These are phyloP conservation scores for Zancudomyces culisetae DNA, from an alignment of 371 early-diverging fungal genomes.

Conservation along the genomic window DNA sequence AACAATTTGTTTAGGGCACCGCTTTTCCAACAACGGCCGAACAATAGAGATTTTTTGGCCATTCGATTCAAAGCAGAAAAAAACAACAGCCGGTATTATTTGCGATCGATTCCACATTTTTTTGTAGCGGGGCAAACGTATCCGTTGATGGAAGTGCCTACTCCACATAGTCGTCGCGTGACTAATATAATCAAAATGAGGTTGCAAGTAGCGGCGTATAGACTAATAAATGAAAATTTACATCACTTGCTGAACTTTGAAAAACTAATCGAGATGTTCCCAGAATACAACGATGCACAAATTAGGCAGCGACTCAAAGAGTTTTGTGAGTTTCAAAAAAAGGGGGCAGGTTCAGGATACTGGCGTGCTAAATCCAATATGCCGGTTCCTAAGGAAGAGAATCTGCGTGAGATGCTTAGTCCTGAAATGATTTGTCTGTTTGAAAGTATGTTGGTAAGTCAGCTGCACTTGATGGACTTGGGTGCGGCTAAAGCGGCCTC, in stretches of 20 bases:
- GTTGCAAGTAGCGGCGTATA: constrained; percentile 77
- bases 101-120: constrained; percentile 67
- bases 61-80: too few species aligned
- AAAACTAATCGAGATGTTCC: constrained; percentile 55
- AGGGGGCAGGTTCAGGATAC: constrained; percentile 77
- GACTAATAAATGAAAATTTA: constrained; percentile 64
- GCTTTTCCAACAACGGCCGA: constrained; percentile 44
- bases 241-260: constrained; percentile 51
- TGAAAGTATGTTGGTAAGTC: constrained; percentile 93
- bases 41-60: constrained; percentile 58
- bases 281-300: constrained; percentile 66
- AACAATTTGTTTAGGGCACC: constrained; percentile 97
- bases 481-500: constrained; percentile 56
- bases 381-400: constrained; percentile 79
- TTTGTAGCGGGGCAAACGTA: constrained; percentile 96
- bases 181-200: constrained; percentile 84
- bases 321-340: constrained; percentile 85
- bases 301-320: constrained; percentile 83
- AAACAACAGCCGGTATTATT: constrained; percentile 40
- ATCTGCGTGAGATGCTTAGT: constrained; percentile 84
- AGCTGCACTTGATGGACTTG: constrained; percentile 83
- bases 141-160: constrained; percentile 90
- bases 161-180: constrained; percentile 92
- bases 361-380: constrained; percentile 82
- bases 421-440: constrained; percentile 93